Evolutionary conservation across 169 alveolate species (phyloP).

Genomic region (Eimeria necatrix): DNA sequence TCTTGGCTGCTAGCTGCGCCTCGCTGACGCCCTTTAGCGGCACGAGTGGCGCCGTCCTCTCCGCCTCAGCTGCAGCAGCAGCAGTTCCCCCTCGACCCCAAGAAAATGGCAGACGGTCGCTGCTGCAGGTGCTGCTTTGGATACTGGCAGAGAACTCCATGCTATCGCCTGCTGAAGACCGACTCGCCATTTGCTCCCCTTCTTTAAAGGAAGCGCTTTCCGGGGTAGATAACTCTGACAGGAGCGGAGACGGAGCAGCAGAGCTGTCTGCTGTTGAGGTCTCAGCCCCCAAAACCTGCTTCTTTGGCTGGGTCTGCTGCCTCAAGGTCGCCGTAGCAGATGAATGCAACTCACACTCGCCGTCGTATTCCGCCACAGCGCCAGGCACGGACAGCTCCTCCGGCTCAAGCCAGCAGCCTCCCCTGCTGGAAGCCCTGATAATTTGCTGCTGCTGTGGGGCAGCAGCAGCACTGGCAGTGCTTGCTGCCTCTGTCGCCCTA

Average conservation of each 20-base stretch:
- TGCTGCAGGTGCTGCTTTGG: slow-evolving; percentile 17
- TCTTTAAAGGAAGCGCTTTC: slow-evolving; percentile 7
- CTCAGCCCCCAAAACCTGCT: not conserved
- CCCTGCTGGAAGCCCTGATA: slow-evolving; percentile 62
- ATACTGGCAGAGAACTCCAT: not conserved
- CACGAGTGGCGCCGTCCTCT: slow-evolving; percentile 38
- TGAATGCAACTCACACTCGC: slow-evolving; percentile 50
- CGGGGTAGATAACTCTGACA: slow-evolving; percentile 28
- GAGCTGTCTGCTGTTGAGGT: slow-evolving; percentile 61
- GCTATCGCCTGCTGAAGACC: slow-evolving; percentile 23
- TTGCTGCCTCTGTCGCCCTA: not conserved
- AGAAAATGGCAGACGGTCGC: not conserved
- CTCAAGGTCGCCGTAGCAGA: not conserved
- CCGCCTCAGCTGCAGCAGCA: slow-evolving; percentile 68
- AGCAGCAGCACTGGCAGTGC: not conserved
- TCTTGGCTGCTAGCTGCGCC: slow-evolving; percentile 26
- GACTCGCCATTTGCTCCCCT: not conserved
- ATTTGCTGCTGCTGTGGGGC: not conserved
- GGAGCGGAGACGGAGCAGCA: slow-evolving; percentile 49
- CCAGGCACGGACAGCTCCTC: not conserved
- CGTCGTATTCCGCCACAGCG: not conserved
- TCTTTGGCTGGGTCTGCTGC: slow-evolving; percentile 45
- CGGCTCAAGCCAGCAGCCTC: slow-evolving; percentile 70
- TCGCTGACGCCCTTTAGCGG: not conserved
- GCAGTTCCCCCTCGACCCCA: slow-evolving; percentile 34